A percentile compares a stretch with the other conserved stretches of the same genome.
Conservation (phyloP, 2,329 filamentous ascomycete species). For the Plenodomus tracheiphilus region DNA sequence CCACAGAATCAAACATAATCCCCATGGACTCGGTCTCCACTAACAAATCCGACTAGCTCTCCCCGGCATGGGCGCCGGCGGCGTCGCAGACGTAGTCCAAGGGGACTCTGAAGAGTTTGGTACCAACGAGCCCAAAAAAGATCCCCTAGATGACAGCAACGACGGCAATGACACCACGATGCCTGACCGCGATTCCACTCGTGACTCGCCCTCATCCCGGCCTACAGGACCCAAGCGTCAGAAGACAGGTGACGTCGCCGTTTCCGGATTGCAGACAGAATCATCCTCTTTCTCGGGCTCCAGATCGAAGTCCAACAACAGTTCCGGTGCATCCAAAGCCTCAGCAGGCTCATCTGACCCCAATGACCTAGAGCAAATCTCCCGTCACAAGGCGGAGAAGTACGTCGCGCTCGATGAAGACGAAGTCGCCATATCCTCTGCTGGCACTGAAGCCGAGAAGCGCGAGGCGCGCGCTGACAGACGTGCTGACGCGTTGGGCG, state of each 20-base stretch:
- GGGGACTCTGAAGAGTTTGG: slow-evolving; percentile 8
- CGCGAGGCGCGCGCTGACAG: slow-evolving; percentile 2
- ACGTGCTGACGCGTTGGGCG: slow-evolving; percentile 1
- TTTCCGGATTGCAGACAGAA: no score
- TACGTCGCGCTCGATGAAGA: slow-evolving; percentile 12
- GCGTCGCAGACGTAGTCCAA: slow-evolving; percentile 9
- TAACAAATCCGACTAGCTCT: no score
- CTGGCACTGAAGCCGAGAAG: neutral
- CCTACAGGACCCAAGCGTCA: neutral
- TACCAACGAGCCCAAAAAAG: slow-evolving; percentile 8
- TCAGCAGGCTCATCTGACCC: neutral
- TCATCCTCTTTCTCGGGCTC: no score
- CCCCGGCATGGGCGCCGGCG: slow-evolving; percentile 12
- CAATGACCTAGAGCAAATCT: slow-evolving; percentile 2
- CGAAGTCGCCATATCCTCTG: slow-evolving; percentile 5
- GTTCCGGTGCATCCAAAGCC: no score
- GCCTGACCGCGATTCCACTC: neutral
- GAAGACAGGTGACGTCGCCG: neutral
- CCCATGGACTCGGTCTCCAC: no score
- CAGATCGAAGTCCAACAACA: no score
- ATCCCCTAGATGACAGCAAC: neutral
- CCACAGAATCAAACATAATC: no score
- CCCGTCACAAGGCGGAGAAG: slow-evolving; percentile 8
- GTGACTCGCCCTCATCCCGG: no score
- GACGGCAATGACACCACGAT: neutral